Evolutionary conservation across 352 stramenopile species (phyloP).

Genomic region (Thalassiosira mediterranea): DNA sequence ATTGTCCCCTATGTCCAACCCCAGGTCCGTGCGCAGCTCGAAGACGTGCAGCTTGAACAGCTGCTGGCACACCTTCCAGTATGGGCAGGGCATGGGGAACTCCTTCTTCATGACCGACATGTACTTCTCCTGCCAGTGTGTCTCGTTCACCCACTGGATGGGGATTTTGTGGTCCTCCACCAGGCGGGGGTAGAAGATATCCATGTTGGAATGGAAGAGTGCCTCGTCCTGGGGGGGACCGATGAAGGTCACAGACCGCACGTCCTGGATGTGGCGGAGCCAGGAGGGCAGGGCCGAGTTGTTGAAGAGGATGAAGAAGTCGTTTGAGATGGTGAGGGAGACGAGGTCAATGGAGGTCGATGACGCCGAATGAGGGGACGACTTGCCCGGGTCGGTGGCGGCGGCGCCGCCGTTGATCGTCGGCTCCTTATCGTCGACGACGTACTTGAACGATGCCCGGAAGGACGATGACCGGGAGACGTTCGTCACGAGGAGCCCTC

Average conservation of each 20-base stretch:
- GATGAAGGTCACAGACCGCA: constrained; percentile 50
- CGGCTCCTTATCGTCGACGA: no score
- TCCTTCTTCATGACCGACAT: constrained; percentile 15
- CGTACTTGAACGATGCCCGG: no score
- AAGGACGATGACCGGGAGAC: no score
- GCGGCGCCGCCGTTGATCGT: no score
- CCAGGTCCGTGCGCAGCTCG: constrained; percentile 31
- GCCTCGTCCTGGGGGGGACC: constrained; percentile 28
- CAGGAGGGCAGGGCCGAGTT: constrained; percentile 45
- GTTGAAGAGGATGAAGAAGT: constrained; percentile 51
- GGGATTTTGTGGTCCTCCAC: background rate
- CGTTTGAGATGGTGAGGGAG: constrained; percentile 32
- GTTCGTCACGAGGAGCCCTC: no score
- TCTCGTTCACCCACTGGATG: constrained; percentile 49
- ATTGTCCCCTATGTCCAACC: constrained; percentile 33
- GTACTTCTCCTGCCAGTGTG: constrained; percentile 42
- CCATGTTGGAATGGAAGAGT: constrained; percentile 31
- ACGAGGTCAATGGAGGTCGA: constrained; percentile 52
- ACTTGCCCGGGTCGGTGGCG: no score
- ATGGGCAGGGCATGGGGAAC: no score
- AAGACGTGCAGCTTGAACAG: constrained; percentile 50
- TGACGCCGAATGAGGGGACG: no score
- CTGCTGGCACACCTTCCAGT: constrained; percentile 33
- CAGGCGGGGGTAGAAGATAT: constrained; percentile 23
- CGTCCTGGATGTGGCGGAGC: constrained; percentile 44